These are phyloP conservation scores for Achaetomium macrosporum DNA, from an alignment of 2,329 filamentous ascomycete genomes.

Conservation along the genomic window DNA sequence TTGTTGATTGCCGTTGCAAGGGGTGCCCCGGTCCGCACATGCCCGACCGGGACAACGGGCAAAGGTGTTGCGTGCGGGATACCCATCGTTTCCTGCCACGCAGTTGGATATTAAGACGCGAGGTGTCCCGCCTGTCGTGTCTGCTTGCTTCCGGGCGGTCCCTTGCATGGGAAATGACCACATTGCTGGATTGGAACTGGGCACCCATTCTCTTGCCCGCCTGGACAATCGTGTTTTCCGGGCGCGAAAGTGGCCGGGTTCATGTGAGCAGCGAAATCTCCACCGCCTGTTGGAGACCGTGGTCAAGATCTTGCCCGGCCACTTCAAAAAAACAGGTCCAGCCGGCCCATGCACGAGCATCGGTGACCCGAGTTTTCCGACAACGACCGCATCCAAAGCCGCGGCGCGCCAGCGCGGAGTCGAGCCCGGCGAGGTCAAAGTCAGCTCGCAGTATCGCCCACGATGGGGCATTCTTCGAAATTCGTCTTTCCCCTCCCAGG, in stretches of 20 bases:
- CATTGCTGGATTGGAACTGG: conserved; percentile 7
- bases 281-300: conserved; percentile 9
- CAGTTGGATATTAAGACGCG: conserved; percentile 12
- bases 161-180: conserved; percentile 18
- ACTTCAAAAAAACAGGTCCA: not conserved
- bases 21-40: conserved; percentile 16
- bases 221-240: conserved; percentile 12
- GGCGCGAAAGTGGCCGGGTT: conserved; percentile 16
- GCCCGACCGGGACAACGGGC: conserved; percentile 6
- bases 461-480: conserved; percentile 31
- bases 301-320: conserved; percentile 5
- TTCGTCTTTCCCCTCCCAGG: conserved; percentile 46
- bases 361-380: conserved; percentile 9
- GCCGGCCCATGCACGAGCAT: conserved; percentile 9
- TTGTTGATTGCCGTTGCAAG: conserved; percentile 20
- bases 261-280: conserved; percentile 12
- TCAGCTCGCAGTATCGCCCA: not conserved
- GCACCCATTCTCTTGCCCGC: conserved; percentile 8
- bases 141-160: conserved; percentile 12
- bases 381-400: not conserved
- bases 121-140: conserved; percentile 11
- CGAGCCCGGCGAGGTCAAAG: not conserved
- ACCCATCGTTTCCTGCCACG: conserved; percentile 8
- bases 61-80: conserved; percentile 8
- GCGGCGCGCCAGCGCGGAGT: not conserved